These are phyloP conservation scores for Ulota crispa DNA, from an alignment of 225 moss, liverwort and hornwort genomes.

Conservation along the genomic window DNA sequence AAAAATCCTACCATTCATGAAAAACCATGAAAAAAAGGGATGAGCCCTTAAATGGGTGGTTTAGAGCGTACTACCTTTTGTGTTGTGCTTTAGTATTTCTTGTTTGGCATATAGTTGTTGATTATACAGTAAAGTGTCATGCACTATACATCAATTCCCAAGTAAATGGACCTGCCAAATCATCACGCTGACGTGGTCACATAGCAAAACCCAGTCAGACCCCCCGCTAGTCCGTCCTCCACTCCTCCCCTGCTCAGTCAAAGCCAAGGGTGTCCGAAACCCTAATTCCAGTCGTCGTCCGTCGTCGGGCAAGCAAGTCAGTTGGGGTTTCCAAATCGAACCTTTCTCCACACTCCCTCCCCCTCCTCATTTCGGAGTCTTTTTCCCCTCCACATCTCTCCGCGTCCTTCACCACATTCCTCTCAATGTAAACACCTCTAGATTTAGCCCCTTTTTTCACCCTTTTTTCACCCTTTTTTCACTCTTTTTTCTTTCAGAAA, in stretches of 20 bases:
- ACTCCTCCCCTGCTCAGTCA: not conserved
- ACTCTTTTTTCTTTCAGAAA: not conserved
- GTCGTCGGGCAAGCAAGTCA: not conserved
- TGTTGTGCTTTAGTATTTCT: too few relatives aligned
- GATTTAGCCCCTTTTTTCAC: not conserved
- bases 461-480: not conserved
- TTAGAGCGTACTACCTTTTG: too few relatives aligned
- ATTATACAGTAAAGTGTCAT: too few relatives aligned
- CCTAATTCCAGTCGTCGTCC: slow-evolving; percentile 1
- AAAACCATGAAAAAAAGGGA: too few relatives aligned
- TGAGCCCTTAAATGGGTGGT: too few relatives aligned
- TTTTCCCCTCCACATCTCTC: slow-evolving; percentile 2
- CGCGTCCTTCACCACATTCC: slow-evolving; percentile 22
- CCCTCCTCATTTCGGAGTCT: not conserved
- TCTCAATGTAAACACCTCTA: slow-evolving; percentile 12
- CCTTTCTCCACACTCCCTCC: not conserved
- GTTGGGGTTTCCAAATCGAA: slow-evolving; percentile 26
- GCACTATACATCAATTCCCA: too few relatives aligned
- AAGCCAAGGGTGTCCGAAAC: slow-evolving; percentile 6
- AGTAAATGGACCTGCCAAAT: not conserved
- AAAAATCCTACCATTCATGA: too few relatives aligned
- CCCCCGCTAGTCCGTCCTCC: too few relatives aligned
- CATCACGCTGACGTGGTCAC: slow-evolving; percentile 15
- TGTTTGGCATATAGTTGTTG: too few relatives aligned
- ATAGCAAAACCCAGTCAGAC: not conserved